Percentiles rank a stretch among this genome's conserved stretches.
phyloP scores from a whole-genome alignment of 129 eudicot species.

The Artemisia annua region DNA sequence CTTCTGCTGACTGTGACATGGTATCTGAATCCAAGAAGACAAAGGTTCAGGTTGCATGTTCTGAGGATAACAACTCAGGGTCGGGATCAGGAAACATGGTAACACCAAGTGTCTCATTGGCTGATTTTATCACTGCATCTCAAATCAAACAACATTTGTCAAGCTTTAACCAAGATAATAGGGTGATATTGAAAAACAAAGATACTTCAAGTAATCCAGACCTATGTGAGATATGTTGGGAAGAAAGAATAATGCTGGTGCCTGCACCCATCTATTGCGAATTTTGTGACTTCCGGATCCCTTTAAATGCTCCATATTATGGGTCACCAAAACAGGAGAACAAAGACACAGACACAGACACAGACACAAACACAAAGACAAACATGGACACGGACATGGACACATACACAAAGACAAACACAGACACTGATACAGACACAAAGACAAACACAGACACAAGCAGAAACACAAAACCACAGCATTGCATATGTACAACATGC shows the following conservation, averaged over 20 bases:
- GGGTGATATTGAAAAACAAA: conserved; percentile 39
- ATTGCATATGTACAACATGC: conserved; percentile 51
- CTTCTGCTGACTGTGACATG: neutral
- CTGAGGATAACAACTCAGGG: conserved; percentile 11
- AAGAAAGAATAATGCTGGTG: conserved; percentile 38
- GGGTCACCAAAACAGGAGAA: conserved; percentile 13
- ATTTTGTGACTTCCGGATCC: conserved; percentile 48
- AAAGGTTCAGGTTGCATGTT: neutral
- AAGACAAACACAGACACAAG: no score
- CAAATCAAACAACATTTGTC: conserved; percentile 57
- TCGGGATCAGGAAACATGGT: conserved; percentile 23
- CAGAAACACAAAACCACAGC: neutral
- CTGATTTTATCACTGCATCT: conserved; percentile 49
- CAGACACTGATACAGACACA: no score
- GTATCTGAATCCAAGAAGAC: neutral
- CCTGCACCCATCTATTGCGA: conserved; percentile 65
- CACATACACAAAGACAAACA: no score
- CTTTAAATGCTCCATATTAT: conserved; percentile 42
- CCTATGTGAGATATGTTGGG: conserved; percentile 61
- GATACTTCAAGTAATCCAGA: conserved; percentile 24
- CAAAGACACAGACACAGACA: conserved; percentile 10
- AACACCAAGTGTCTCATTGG: conserved; percentile 42
- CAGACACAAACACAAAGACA: neutral
- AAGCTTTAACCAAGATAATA: conserved; percentile 39
- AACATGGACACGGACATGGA: no score